phyloP scores from a whole-genome alignment of 108 stramenopile genomes.

The Skeletonema tropicum region DNA sequence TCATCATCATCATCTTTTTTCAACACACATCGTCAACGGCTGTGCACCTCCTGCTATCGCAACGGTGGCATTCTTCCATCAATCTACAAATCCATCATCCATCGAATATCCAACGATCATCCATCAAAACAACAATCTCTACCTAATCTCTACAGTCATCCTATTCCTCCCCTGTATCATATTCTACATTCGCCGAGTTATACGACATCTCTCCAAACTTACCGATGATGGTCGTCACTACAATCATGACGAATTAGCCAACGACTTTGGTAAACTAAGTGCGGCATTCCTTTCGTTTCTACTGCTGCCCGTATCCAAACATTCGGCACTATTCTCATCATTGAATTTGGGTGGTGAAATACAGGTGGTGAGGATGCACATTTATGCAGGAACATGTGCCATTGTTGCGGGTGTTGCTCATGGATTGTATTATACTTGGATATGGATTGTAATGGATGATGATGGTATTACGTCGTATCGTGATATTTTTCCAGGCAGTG shows the following conservation, averaged over 20 bases:
- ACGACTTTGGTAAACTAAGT: constrained; percentile 29
- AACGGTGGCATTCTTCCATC: neutral
- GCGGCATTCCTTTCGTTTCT: constrained; percentile 12
- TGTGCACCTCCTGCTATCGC: neutral
- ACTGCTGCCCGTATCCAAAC: constrained; percentile 14
- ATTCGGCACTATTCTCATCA: neutral
- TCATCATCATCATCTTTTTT: neutral
- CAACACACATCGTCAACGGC: neutral
- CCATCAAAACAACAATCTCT: neutral
- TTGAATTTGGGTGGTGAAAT: constrained; percentile 17
- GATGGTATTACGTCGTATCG: neutral
- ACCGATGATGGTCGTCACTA: neutral
- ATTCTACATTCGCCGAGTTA: neutral
- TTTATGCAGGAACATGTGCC: constrained; percentile 12
- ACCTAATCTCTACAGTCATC: neutral
- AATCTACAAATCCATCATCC: neutral
- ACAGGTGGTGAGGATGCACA: constrained; percentile 23
- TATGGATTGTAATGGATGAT: constrained; percentile 8
- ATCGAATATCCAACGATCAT: neutral
- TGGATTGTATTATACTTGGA: constrained; percentile 18
- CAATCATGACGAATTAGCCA: constrained; percentile 19
- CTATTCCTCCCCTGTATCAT: neutral
- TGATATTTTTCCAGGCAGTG: constrained; percentile 18
- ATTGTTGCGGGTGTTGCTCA: constrained; percentile 12
- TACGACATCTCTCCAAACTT: neutral